A percentile compares a stretch with the other conserved stretches of the same genome.
Conservation (phyloP, 257 asterid species). For the Datura wrightii region DNA sequence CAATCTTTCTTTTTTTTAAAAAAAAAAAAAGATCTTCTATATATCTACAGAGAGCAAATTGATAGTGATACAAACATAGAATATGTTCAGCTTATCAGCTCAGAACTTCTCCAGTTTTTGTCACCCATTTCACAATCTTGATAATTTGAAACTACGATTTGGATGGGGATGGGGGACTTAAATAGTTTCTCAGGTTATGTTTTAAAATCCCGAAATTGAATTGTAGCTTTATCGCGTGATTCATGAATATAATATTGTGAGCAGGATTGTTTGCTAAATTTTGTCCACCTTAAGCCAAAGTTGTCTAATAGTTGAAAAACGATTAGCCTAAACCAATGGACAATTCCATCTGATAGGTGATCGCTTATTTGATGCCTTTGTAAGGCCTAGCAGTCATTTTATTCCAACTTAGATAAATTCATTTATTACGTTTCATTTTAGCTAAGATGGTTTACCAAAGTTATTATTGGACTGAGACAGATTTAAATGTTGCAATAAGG, state of each 20-base stretch:
- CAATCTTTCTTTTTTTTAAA: neutral
- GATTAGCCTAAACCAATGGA: neutral
- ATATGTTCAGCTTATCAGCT: too few relatives aligned
- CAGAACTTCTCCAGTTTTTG: too few relatives aligned
- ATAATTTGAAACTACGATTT: too few relatives aligned
- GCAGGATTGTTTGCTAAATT: neutral
- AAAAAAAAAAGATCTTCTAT: neutral
- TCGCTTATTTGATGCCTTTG: neutral
- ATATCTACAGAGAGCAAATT: neutral
- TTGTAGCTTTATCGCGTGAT: too few relatives aligned
- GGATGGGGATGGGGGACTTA: too few relatives aligned
- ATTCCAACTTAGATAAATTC: neutral
- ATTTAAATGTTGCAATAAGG: neutral
- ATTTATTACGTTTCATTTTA: neutral
- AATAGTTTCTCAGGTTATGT: neutral
- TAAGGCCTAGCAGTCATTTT: neutral
- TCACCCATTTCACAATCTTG: too few relatives aligned
- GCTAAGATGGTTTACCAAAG: neutral
- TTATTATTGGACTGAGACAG: neutral
- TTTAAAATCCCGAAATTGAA: neutral
- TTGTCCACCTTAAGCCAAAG: neutral
- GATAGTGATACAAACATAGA: neutral
- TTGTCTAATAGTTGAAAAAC: neutral
- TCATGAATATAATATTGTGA: neutral
- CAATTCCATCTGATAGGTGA: neutral